Conservation (phyloP, 371 early-diverging fungal species). For the Coemansia sp. region DNA sequence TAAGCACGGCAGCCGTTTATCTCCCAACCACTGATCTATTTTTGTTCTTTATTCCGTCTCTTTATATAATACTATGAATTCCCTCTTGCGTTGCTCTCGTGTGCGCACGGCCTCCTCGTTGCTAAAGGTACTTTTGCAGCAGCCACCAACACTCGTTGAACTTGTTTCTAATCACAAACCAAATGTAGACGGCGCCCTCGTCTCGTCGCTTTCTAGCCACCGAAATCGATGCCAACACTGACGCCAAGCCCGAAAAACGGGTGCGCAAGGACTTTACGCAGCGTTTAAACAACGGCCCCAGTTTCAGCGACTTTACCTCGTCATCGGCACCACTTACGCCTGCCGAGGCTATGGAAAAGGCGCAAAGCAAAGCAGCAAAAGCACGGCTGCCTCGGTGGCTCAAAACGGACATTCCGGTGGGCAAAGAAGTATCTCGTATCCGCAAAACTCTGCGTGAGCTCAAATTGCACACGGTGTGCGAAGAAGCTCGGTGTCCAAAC, state of each 20-base stretch:
- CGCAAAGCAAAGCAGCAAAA: conserved; percentile 11
- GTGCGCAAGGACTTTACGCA: conserved; percentile 54
- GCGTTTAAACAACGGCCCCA: conserved; percentile 60
- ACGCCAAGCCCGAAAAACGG: conserved; percentile 20
- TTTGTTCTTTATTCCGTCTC: neutral
- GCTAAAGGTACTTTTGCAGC: neutral
- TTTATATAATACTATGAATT: neutral
- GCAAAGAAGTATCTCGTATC: conserved; percentile 76
- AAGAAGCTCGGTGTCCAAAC: conserved; percentile 96
- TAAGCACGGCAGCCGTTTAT: neutral
- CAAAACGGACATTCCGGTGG: conserved; percentile 88
- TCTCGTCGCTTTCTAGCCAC: conserved; percentile 33
- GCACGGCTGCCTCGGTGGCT: conserved; percentile 87
- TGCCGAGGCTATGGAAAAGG: conserved; percentile 59
- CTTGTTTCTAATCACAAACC: neutral
- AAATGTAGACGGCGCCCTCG: neutral
- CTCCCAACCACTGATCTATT: neutral
- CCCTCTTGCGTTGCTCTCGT: neutral
- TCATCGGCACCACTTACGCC: conserved; percentile 59
- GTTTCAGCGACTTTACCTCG: conserved; percentile 68
- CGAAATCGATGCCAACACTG: conserved; percentile 18
- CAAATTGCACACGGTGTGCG: conserved; percentile 80
- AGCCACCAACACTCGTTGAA: neutral
- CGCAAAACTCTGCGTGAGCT: conserved; percentile 88
- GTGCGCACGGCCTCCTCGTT: neutral